phyloP scores from a whole-genome alignment of 2,329 filamentous ascomycete species.

The Pyricularia sp. region DNA sequence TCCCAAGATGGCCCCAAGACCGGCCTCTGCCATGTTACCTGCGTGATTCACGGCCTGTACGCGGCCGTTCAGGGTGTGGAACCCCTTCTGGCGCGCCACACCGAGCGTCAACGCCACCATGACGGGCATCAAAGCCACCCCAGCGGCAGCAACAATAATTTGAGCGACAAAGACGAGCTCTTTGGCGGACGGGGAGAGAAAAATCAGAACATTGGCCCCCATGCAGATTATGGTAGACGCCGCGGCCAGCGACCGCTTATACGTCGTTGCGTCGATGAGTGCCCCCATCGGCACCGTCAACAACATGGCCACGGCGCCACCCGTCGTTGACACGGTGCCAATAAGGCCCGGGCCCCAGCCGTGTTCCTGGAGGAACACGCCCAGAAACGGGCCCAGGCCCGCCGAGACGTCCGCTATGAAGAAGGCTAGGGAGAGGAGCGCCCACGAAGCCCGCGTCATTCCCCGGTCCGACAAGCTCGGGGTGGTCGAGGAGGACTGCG shows the following conservation, averaged over 20 bases:
- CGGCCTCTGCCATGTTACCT: conserved; percentile 1
- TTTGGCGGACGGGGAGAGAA: neutral
- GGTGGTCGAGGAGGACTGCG: neutral
- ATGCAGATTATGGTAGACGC: neutral
- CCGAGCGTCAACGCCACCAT: conserved; percentile 3
- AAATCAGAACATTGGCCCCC: conserved; percentile 33
- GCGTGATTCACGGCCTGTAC: conserved; percentile 1
- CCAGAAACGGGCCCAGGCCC: neutral
- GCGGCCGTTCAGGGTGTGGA: conserved; percentile 1
- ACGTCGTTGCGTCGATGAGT: neutral
- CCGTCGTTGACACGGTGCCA: neutral
- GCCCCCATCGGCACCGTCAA: neutral
- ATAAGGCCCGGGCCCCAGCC: conserved; percentile 1
- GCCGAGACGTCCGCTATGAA: conserved; percentile 1
- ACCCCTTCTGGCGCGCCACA: neutral
- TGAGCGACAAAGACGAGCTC: neutral
- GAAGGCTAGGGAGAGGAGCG: neutral
- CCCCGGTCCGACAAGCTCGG: neutral
- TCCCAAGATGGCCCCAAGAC: neutral
- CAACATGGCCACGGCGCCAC: neutral
- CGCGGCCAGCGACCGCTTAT: neutral
- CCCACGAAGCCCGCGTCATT: neutral
- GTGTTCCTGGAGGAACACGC: neutral
- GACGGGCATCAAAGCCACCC: neutral
- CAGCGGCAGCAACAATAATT: neutral